A percentile compares a stretch with the other conserved stretches of the same genome.
Conservation (phyloP, 768 basidiomycete genomes). For the Hypholoma fasciculare region DNA sequence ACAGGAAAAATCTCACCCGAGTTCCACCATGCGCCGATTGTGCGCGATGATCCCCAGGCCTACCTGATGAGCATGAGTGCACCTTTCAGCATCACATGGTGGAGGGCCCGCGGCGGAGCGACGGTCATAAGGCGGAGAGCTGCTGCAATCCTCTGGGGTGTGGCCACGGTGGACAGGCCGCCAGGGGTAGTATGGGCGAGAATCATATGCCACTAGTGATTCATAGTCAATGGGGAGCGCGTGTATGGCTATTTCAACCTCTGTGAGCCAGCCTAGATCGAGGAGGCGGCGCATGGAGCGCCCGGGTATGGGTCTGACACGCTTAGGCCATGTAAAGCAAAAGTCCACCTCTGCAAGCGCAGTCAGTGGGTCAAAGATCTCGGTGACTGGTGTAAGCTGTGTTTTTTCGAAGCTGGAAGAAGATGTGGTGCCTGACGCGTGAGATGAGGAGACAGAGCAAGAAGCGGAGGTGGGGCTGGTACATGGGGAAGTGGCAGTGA, state of each 20-base stretch:
- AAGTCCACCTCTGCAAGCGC: no score
- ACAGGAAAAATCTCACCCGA: neutral
- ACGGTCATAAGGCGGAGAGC: no score
- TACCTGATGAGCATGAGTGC: neutral
- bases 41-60: neutral
- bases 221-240: slow-evolving; percentile 35
- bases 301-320: slow-evolving; percentile 36
- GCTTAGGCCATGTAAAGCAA: no score
- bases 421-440: no score
- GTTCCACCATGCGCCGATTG: neutral
- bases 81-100: neutral
- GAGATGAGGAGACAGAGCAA: no score
- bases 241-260: slow-evolving; percentile 29
- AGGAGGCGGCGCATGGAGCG: slow-evolving; percentile 38
- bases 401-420: no score
- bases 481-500: no score
- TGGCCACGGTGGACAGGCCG: neutral
- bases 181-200: slow-evolving; percentile 16
- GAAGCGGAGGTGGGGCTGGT: no score
- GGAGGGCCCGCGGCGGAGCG: neutral
- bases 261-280: slow-evolving; percentile 37
- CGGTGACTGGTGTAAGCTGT: no score
- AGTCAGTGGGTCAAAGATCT: no score
- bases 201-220: slow-evolving; percentile 28
- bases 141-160: no score